phyloP scores from a whole-genome alignment of 2,329 filamentous ascomycete species.

The Davidsoniella australis region DNA sequence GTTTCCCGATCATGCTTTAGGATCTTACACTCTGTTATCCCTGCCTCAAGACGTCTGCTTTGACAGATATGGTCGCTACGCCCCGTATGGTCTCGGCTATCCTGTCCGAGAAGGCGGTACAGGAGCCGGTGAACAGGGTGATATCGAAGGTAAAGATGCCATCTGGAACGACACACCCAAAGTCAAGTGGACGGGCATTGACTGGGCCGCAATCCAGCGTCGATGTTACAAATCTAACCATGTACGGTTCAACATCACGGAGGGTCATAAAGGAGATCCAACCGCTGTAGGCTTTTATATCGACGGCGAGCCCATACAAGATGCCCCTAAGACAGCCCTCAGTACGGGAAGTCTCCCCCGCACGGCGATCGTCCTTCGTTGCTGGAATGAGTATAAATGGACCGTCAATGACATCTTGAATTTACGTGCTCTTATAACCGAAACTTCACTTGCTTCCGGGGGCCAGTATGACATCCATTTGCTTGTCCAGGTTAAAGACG shows the following conservation, averaged over 20 bases:
- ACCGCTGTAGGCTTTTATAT: conserved; percentile 30
- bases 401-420: conserved; percentile 66
- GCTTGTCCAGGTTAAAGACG: conserved; percentile 67
- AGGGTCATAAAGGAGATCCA: conserved; percentile 14
- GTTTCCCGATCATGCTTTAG: conserved; percentile 69
- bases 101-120: conserved; percentile 60
- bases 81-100: conserved; percentile 83
- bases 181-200: conserved; percentile 59
- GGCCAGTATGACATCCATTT: conserved; percentile 78
- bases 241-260: conserved; percentile 39
- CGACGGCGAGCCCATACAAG: conserved; percentile 18
- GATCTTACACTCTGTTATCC: conserved; percentile 69
- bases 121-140: conserved; percentile 71
- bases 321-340: conserved; percentile 13
- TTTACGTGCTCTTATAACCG: conserved; percentile 67
- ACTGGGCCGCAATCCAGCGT: conserved; percentile 65
- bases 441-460: conserved; percentile 63
- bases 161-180: conserved; percentile 57
- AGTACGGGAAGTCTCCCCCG: conserved; percentile 25
- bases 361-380: conserved; percentile 65
- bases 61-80: conserved; percentile 74
- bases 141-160: conserved; percentile 60
- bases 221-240: conserved; percentile 57
- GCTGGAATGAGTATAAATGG: conserved; percentile 68
- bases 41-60: conserved; percentile 80